Percentiles rank a stretch among this genome's conserved stretches.
These are phyloP conservation scores for Cytospora leucostoma DNA, from an alignment of 2,329 filamentous ascomycete genomes.

Conservation along the genomic window DNA sequence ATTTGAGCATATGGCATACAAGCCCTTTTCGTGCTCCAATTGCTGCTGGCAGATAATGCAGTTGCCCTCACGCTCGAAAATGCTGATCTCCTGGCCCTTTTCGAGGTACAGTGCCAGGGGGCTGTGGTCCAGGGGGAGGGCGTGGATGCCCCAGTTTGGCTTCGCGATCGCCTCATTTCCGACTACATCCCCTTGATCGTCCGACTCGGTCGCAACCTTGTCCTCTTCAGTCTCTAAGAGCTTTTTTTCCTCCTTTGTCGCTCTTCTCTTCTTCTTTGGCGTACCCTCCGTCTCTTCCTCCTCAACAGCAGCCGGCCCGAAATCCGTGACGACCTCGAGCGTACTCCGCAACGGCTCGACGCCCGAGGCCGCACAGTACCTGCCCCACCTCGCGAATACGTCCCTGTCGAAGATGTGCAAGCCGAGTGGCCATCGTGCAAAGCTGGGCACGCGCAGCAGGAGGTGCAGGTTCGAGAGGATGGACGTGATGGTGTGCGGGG, in stretches of 20 bases:
- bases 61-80: conserved; percentile 56
- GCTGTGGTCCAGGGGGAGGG: conserved; percentile 57
- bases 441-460: conserved; percentile 76
- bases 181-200: not conserved
- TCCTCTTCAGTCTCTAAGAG: not conserved
- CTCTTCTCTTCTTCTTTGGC: not conserved
- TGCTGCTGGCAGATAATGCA: conserved; percentile 55
- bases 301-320: conserved; percentile 36
- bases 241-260: not conserved
- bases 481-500: conserved; percentile 62
- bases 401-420: conserved; percentile 77
- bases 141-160: conserved; percentile 51
- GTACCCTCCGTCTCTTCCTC: conserved; percentile 8
- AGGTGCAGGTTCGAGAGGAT: conserved; percentile 80
- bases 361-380: conserved; percentile 51
- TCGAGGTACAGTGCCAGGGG: conserved; percentile 55
- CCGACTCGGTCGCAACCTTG: not conserved
- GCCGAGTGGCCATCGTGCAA: conserved; percentile 78
- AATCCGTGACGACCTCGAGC: conserved; percentile 61
- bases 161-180: conserved; percentile 10
- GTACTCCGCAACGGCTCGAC: conserved; percentile 48
- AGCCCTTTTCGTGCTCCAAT: conserved; percentile 49
- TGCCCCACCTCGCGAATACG: conserved; percentile 68
- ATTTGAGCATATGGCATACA: conserved; percentile 60
- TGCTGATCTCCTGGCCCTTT: conserved; percentile 56